These are phyloP conservation scores for Hamamelis virginiana DNA, from an alignment of 164 flowering plant genomes.

Conservation along the genomic window DNA sequence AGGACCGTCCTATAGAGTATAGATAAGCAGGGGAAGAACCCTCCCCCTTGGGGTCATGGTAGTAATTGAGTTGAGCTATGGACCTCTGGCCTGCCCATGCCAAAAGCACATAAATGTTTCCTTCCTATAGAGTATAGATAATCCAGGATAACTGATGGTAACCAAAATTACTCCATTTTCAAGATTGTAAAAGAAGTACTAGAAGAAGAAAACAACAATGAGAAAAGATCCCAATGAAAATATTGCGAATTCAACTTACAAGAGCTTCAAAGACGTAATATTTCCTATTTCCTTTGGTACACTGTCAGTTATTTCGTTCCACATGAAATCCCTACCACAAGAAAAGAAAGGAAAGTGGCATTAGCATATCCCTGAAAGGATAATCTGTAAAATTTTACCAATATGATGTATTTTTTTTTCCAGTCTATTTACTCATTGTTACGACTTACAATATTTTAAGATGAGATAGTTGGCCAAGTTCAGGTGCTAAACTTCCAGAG, in stretches of 20 bases:
- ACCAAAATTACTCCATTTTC: neutral
- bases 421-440: neutral
- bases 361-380: neutral
- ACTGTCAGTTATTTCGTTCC: slow-evolving; percentile 65
- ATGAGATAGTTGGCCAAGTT: slow-evolving; percentile 51
- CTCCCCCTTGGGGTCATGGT: too few relatives aligned
- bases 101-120: too few relatives aligned
- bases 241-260: slow-evolving; percentile 47
- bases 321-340: slow-evolving; percentile 69
- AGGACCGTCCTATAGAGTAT: too few relatives aligned
- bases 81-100: too few relatives aligned
- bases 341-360: slow-evolving; percentile 29
- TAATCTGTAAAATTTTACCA: neutral
- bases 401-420: neutral
- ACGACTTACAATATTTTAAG: slow-evolving; percentile 54
- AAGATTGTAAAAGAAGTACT: neutral
- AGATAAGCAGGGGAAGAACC: too few relatives aligned
- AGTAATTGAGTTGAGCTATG: too few relatives aligned
- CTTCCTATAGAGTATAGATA: too few relatives aligned
- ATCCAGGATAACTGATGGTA: neutral
- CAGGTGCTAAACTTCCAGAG: slow-evolving; percentile 64
- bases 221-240: neutral
- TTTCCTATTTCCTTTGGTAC: slow-evolving; percentile 79
- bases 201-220: neutral
- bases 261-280: slow-evolving; percentile 44